Conservation (phyloP, 2,329 filamentous ascomycete genomes). For the Sporothrix phasma region DNA sequence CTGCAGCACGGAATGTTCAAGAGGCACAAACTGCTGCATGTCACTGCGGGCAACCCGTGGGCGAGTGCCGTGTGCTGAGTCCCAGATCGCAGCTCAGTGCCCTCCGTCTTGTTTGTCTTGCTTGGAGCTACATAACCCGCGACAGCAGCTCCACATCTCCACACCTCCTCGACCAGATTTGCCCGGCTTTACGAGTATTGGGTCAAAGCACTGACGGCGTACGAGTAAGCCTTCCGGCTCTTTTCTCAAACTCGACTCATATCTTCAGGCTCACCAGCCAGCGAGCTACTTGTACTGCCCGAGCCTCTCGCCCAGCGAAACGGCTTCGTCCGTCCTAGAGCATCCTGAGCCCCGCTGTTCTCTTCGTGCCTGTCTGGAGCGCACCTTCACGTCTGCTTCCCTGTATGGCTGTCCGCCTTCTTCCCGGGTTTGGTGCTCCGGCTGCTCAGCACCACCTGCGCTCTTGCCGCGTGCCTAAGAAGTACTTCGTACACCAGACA, state of each 20-base stretch:
- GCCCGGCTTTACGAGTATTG: neutral
- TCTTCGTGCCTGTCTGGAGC: neutral
- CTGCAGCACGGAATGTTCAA: neutral
- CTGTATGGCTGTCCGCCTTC: neutral
- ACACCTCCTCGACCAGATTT: conserved; percentile 6
- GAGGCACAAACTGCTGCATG: neutral
- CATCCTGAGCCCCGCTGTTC: neutral
- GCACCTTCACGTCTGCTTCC: neutral
- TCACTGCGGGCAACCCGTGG: neutral
- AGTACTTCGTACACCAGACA: no score
- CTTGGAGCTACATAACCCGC: neutral
- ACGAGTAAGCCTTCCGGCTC: no score
- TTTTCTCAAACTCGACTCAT: neutral
- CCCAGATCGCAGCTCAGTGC: no score
- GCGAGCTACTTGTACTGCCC: neutral
- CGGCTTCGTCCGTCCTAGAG: neutral
- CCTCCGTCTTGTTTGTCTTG: no score
- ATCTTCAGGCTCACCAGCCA: neutral
- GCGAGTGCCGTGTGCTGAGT: no score
- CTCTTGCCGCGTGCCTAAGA: conserved; percentile 3
- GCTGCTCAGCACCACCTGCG: conserved; percentile 3
- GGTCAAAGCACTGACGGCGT: no score
- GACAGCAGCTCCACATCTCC: neutral
- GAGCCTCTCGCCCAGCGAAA: neutral
- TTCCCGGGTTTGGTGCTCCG: neutral